Evolutionary conservation across 2,329 filamentous ascomycete genomes (phyloP).

Genomic region (Fusarium nematophilum): DNA sequence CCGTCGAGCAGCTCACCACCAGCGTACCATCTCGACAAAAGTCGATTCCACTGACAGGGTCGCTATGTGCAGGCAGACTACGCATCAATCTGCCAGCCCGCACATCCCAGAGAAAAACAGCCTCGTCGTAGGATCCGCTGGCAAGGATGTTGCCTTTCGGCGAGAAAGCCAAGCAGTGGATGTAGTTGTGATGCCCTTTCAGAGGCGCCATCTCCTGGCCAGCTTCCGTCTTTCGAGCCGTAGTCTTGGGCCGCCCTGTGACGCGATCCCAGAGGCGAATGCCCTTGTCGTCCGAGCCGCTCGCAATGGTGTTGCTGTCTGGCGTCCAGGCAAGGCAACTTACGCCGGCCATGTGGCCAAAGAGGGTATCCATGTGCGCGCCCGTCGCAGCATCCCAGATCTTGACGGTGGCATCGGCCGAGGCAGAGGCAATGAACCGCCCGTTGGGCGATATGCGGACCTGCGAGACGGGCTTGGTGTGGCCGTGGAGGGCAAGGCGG

Average conservation of each 20-base stretch:
- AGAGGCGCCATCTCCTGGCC: constrained; percentile 66
- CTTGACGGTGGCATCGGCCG: constrained; percentile 90
- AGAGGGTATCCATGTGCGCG: constrained; percentile 84
- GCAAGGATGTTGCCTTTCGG: constrained; percentile 98
- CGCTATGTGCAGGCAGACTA: constrained; percentile 91
- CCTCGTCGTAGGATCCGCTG: constrained; percentile 95
- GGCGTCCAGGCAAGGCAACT: constrained; percentile 95
- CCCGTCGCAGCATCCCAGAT: constrained; percentile 88
- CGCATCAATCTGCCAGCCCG: constrained; percentile 88
- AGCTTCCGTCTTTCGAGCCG: constrained; percentile 51
- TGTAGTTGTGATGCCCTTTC: constrained; percentile 93
- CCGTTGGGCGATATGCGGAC: constrained; percentile 94
- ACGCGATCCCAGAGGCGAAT: constrained; percentile 91
- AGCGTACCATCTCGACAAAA: constrained; percentile 93
- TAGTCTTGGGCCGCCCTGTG: constrained; percentile 66
- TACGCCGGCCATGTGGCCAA: constrained; percentile 92
- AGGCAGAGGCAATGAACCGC: constrained; percentile 88
- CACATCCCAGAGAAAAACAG: constrained; percentile 97
- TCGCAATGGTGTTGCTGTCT: constrained; percentile 87
- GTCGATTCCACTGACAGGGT: constrained; percentile 93
- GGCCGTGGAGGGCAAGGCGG: constrained; percentile 78
- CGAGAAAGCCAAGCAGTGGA: constrained; percentile 94
- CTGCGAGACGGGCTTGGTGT: constrained; percentile 81
- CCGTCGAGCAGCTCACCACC: constrained; percentile 89
- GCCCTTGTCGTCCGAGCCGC: constrained; percentile 94